phyloP scores from a whole-genome alignment of 2,329 filamentous ascomycete genomes.

The Ophiobolus disseminans region DNA sequence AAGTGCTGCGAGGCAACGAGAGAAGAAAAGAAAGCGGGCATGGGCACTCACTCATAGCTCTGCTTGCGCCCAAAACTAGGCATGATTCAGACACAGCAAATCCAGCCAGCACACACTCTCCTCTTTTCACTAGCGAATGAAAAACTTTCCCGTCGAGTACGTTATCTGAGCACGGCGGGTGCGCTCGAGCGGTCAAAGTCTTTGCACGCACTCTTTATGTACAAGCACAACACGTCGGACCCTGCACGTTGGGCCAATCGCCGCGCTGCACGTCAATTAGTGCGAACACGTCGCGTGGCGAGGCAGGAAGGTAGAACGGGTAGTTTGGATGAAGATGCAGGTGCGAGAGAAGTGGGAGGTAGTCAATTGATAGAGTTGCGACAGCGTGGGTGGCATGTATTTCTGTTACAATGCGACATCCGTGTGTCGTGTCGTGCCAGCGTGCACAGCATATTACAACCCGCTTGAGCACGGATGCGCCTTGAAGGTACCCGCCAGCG shows the following conservation, averaged over 20 bases:
- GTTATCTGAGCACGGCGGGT: conserved; percentile 4
- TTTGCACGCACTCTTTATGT: conserved; percentile 13
- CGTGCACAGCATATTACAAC: conserved; percentile 17
- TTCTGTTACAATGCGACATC: neutral
- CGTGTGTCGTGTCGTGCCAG: conserved; percentile 15
- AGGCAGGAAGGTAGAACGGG: conserved; percentile 1
- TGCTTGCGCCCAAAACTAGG: conserved; percentile 49
- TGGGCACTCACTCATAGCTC: conserved; percentile 50
- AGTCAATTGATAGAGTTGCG: conserved; percentile 3
- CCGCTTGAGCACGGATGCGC: conserved; percentile 14
- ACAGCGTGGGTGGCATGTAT: neutral
- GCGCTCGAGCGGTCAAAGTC: conserved; percentile 12
- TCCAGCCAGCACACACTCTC: too few relatives aligned
- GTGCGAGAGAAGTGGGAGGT: conserved; percentile 5
- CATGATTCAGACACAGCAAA: conserved; percentile 42
- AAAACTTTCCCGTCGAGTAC: conserved; percentile 8
- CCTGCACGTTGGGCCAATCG: conserved; percentile 18
- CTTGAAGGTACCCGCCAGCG: neutral
- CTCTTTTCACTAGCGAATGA: conserved; percentile 2
- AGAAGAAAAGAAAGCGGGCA: conserved; percentile 15
- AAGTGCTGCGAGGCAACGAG: conserved; percentile 14
- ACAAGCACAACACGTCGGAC: conserved; percentile 14
- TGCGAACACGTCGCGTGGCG: conserved; percentile 21
- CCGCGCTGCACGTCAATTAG: conserved; percentile 24
- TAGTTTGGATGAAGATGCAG: conserved; percentile 9